Conservation (phyloP, 768 basidiomycete genomes). For the Podaxis carcinomalis region DNA sequence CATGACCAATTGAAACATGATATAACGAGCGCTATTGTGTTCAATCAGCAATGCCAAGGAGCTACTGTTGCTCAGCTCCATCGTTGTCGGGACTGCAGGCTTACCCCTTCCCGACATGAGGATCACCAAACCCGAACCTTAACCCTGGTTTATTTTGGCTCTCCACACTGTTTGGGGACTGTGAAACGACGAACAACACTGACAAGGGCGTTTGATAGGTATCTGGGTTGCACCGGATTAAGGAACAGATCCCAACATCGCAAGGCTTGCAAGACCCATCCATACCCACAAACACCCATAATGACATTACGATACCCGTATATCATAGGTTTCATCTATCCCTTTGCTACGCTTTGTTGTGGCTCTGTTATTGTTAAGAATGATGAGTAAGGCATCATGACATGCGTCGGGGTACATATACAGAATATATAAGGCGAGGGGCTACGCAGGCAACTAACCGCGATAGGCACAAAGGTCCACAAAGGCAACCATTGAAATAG, state of each 20-base stretch:
- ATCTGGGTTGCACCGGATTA: slow-evolving; percentile 3
- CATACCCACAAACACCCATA: slow-evolving; percentile 3
- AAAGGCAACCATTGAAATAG: background rate
- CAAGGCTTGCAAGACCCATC: slow-evolving; percentile 1
- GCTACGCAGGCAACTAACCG: background rate
- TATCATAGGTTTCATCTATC: background rate
- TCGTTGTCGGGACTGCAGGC: background rate
- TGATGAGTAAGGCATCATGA: background rate
- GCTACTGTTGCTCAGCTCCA: background rate
- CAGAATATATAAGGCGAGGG: background rate
- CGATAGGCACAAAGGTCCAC: background rate
- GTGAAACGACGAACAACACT: background rate
- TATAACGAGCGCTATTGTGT: background rate
- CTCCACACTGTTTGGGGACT: background rate
- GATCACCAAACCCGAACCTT: background rate
- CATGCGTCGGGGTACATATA: background rate
- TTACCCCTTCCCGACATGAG: background rate
- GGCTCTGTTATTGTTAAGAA: slow-evolving; percentile 6
- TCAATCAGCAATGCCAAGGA: background rate
- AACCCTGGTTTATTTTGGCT: background rate
- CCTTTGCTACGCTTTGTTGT: background rate
- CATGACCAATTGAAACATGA: background rate
- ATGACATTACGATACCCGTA: background rate
- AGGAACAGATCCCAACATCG: slow-evolving; percentile 1
- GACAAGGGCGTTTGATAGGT: background rate